Evolutionary conservation across 257 asterid species (phyloP), one percentile per base, ranked within the genome.

Genomic region (Przewalskia tangutica): DNA sequence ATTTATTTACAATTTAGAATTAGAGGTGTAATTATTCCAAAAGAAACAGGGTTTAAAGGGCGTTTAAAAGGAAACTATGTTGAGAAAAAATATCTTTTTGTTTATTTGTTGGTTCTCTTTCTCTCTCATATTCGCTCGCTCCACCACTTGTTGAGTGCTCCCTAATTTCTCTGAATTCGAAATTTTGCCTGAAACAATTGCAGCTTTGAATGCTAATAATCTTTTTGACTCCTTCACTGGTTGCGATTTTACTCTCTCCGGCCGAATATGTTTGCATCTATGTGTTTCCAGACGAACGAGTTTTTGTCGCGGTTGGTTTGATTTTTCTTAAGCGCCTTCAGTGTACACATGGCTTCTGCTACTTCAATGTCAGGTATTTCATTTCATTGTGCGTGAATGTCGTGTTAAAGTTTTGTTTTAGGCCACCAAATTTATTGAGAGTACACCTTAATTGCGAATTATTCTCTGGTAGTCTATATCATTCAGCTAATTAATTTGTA

Each of bases 311-410:
- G 36, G 58, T 46, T 46, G 67, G 83, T 62, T 67, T 38, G 40
- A 56, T 83, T n/a, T 55, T 60, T 77, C 81, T 80, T 14, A 44
- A 77, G 56, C 56, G 6, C 17, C 11, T 85, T 65, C 23, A 46
- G 1, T 27, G 83, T 92, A 88, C 88, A 79, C 80, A 94, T 94
- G 98, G 83, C 88, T 77, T 83, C 90, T 87, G 90, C 92, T 86
- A 79, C 97, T 82, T 91, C 94, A 86, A 84, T 92, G 95, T 90
- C 97, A 87, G 94, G 97, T 93, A 50, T 23, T 10, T 51, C 16
- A 51, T 73, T 84, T 23, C 27, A 23, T 23, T 23, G 27, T 27
- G 32, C 32, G 32, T 27, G 32, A 27, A 27, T 27, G 32, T 27
- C 32, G 32, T 27, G 32, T 27, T 27, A 27, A 27, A 27, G 1